Evolutionary conservation across 495 filamentous ascomycete genomes (phyloP), one percentile per base, ranked within the genome.

Genomic region (Monascus purpureus): DNA sequence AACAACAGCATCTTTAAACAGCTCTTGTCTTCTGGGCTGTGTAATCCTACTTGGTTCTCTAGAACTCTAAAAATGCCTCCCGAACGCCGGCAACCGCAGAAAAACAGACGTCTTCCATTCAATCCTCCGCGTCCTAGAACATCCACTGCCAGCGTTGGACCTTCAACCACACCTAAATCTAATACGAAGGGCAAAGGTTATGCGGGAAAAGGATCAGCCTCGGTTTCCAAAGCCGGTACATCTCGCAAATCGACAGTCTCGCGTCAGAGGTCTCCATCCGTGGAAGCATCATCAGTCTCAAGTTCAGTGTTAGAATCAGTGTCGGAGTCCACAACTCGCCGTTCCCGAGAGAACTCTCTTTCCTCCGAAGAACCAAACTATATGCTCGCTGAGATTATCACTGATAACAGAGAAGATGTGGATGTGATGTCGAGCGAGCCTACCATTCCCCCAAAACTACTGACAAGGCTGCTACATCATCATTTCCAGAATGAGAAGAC

Each of bases 401-500:
- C 52, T 24, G 42, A 41, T 8, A 35, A 54, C 2, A 30, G 43
- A 19, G 17, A 35, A 2, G 44, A 53, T 5, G 49, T 5, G 5
- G 20, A 62, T 19, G 47, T 65, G 14, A 36, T 46, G 7, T 52
- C 47, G 11, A 51, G 50, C 13, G 53, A 65, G 2, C 66, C 70
- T 1, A 61, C 64, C 1, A 80, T 97, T 12, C 84, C 85, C 6
- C 61, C 68, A 1, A 75, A 79, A 28, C 62, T 97, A 13, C 55
- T 97, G 9, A 78, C 76, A 3, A 63, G 66, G 27, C 49, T 96
- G 1, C 56, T 96, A 18, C 77, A 93, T 46, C 71, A 86, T 35
- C 73, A 77, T 52, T 93, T 93, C 45, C 65, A 76, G 34, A 67
- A 72, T 24, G 47, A 64, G 13, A 70, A 72, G 33, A 87, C 76